Conservation (phyloP, 2,329 filamentous ascomycete species). For the Neoscytalidium dimidiatum region DNA sequence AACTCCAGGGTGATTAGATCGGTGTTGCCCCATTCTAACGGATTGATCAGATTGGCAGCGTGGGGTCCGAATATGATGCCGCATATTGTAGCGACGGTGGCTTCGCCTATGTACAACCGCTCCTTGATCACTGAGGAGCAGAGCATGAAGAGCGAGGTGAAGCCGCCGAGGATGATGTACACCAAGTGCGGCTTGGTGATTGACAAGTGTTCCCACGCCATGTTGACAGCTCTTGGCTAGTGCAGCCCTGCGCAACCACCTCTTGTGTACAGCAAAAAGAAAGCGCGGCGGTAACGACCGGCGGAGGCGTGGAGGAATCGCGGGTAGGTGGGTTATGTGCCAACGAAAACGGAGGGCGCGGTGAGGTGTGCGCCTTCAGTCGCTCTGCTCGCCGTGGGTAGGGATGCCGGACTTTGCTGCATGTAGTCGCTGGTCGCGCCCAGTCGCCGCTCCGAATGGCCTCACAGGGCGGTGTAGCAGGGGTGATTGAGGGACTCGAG, state of each 20-base stretch:
- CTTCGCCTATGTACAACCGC: constrained; percentile 97
- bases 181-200: constrained; percentile 96
- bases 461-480: neutral
- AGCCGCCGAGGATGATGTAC: constrained; percentile 96
- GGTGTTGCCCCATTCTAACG: constrained; percentile 73
- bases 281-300: constrained; percentile 8
- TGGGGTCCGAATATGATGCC: constrained; percentile 88
- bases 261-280: neutral
- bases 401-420: constrained; percentile 35
- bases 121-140: constrained; percentile 98
- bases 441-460: constrained; percentile 49
- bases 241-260: neutral
- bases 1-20: constrained; percentile 89
- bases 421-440: constrained; percentile 50
- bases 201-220: constrained; percentile 79
- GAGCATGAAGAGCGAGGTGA: constrained; percentile 97
- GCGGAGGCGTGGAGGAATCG: neutral
- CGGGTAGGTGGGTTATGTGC: constrained; percentile 26
- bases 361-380: constrained; percentile 25
- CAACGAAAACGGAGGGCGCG: constrained; percentile 24
- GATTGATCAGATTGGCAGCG: constrained; percentile 79
- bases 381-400: constrained; percentile 26
- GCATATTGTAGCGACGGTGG: constrained; percentile 86
- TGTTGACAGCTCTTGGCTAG: constrained; percentile 35
- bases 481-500: neutral